Evolutionary conservation across 108 stramenopile genomes (phyloP).

Genomic region (Cylindrotheca closterium): DNA sequence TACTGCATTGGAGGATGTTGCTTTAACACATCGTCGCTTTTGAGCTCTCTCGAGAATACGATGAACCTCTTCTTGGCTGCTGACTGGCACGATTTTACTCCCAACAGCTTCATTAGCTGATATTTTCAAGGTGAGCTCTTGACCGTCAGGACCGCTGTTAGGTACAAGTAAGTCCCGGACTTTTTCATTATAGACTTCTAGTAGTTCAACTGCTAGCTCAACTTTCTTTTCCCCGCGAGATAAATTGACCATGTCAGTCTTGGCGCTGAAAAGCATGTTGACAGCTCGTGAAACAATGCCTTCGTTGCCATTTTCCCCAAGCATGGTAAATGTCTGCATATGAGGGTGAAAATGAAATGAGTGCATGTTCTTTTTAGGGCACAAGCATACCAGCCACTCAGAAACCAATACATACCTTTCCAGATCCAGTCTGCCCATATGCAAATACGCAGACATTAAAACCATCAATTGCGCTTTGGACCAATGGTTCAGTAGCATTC

Average conservation of each 20-base stretch:
- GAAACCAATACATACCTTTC: constrained; percentile 34
- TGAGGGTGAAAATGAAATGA: too few species aligned
- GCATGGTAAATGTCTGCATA: constrained; percentile 95
- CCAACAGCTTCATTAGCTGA: constrained; percentile 70
- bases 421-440: constrained; percentile 80
- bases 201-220: constrained; percentile 76
- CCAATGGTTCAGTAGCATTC: constrained; percentile 85
- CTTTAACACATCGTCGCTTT: constrained; percentile 72
- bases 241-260: constrained; percentile 47
- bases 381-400: constrained; percentile 19
- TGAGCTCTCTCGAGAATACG: constrained; percentile 61
- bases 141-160: constrained; percentile 39
- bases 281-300: constrained; percentile 76
- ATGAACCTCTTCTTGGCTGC: constrained; percentile 49
- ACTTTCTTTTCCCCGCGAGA: constrained; percentile 56
- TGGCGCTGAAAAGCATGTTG: constrained; percentile 77
- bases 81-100: constrained; percentile 43
- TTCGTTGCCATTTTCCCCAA: constrained; percentile 57
- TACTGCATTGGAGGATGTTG: constrained; percentile 83
- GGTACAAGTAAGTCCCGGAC: constrained; percentile 84
- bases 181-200: constrained; percentile 98
- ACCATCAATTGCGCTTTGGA: constrained; percentile 84
- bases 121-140: constrained; percentile 53
- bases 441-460: constrained; percentile 92
- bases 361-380: too few species aligned